Conservation (phyloP, 257 asterid genomes). For the Solanum dulcamara region DNA sequence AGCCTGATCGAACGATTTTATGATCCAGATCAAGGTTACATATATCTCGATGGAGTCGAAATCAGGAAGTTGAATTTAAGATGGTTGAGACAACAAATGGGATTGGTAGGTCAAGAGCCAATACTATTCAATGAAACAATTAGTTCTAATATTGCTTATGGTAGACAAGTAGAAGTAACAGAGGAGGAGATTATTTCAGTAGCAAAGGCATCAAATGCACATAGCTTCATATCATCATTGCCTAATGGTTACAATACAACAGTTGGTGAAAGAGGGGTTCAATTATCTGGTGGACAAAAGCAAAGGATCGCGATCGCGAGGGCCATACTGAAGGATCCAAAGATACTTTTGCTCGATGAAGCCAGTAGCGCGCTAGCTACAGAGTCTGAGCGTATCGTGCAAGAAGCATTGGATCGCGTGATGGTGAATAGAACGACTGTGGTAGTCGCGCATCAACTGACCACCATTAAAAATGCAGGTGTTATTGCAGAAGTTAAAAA, state of each 20-base stretch:
- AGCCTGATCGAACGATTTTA: slow-evolving; percentile 13
- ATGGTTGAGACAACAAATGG: slow-evolving; percentile 20
- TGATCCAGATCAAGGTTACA: slow-evolving; percentile 5
- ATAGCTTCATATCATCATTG: slow-evolving; percentile 12
- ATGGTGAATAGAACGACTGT: slow-evolving; percentile 17
- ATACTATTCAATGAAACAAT: slow-evolving; percentile 12
- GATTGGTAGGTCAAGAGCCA: slow-evolving; percentile 16
- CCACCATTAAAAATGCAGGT: slow-evolving; percentile 22
- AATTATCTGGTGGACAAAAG: slow-evolving; percentile 46
- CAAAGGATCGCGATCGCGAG: slow-evolving; percentile 42
- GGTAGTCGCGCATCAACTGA: slow-evolving; percentile 27
- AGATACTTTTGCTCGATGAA: slow-evolving; percentile 37
- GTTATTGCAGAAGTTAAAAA: slow-evolving; percentile 22
- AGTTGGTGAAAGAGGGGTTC: slow-evolving; percentile 40
- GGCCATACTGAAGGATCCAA: slow-evolving; percentile 30
- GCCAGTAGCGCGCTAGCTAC: slow-evolving; percentile 47
- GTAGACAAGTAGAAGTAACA: slow-evolving; percentile 3
- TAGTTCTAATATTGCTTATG: slow-evolving; percentile 9
- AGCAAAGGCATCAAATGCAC: slow-evolving; percentile 16
- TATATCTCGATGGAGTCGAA: slow-evolving; percentile 10
- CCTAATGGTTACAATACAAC: slow-evolving; percentile 27
- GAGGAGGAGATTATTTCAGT: slow-evolving; percentile 7
- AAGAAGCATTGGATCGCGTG: slow-evolving; percentile 30
- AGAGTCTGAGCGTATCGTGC: slow-evolving; percentile 35
- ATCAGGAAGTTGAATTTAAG: slow-evolving; percentile 2